Percentiles rank a stretch among this genome's conserved stretches.
These are phyloP conservation scores for Exidia glandulosa DNA, from an alignment of 768 basidiomycete genomes.

Conservation along the genomic window DNA sequence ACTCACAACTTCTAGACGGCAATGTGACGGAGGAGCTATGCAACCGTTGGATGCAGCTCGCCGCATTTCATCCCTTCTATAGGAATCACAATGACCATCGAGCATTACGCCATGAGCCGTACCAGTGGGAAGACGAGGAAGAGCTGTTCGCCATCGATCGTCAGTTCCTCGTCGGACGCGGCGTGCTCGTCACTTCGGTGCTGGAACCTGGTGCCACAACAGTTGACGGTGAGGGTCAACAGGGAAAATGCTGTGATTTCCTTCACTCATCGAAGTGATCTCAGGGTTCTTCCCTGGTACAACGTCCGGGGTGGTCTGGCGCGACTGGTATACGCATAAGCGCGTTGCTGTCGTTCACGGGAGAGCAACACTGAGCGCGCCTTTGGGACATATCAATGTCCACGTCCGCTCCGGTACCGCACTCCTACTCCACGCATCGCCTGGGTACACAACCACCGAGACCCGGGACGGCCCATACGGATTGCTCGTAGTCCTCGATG, in stretches of 20 bases:
- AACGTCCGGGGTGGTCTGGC: constrained; percentile 44
- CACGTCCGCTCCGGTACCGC: constrained; percentile 62
- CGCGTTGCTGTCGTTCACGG: constrained; percentile 30
- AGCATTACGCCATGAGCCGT: constrained; percentile 17
- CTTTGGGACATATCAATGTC: constrained; percentile 68
- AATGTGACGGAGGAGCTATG: constrained; percentile 22
- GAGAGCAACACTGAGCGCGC: constrained; percentile 44
- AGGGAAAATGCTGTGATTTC: neutral
- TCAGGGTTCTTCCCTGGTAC: constrained; percentile 56
- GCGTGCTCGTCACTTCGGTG: constrained; percentile 69
- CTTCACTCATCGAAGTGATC: neutral
- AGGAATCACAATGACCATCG: constrained; percentile 18
- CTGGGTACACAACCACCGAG: constrained; percentile 55
- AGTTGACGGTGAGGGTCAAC: constrained; percentile 43
- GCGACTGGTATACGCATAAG: constrained; percentile 65
- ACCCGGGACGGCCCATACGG: constrained; percentile 51
- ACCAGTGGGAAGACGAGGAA: constrained; percentile 17
- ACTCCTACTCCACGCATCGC: constrained; percentile 50
- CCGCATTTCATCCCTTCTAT: constrained; percentile 24
- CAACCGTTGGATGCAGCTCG: constrained; percentile 21
- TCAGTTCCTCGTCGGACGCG: constrained; percentile 62
- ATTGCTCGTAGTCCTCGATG: constrained; percentile 46
- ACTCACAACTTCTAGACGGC: constrained; percentile 1
- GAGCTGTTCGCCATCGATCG: constrained; percentile 48
- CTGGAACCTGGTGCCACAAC: constrained; percentile 54